These are phyloP conservation scores for Pulveroboletus ravenelii DNA, from an alignment of 768 basidiomycete genomes.

Conservation along the genomic window DNA sequence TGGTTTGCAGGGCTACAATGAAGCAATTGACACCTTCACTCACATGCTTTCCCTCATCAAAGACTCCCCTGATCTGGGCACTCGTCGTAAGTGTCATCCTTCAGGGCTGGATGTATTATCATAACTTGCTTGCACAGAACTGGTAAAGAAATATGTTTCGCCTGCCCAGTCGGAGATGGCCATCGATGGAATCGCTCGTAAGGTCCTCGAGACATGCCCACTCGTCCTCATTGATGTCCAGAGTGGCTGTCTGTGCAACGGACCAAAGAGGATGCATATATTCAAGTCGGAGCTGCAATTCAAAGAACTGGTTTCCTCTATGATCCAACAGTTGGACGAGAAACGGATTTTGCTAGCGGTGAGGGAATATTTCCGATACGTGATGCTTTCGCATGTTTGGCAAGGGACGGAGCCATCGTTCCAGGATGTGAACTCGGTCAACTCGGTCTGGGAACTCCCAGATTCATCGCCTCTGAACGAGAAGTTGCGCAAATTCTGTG, in stretches of 20 bases:
- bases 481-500: not conserved
- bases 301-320: not conserved
- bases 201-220: not conserved
- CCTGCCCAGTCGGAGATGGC: not conserved
- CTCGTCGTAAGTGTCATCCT: not conserved
- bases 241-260: not conserved
- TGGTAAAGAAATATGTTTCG: not conserved
- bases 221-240: not conserved
- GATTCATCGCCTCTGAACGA: not conserved
- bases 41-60: conserved; percentile 1
- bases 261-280: not conserved
- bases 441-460: not conserved
- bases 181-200: not conserved
- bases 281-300: not conserved
- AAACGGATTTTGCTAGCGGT: not conserved
- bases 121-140: not conserved
- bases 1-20: not conserved
- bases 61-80: not conserved
- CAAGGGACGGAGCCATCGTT: not conserved
- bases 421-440: not conserved
- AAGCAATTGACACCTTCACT: not conserved
- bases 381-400: not conserved
- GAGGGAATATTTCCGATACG: not conserved
- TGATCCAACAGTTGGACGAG: not conserved
- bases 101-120: fast-evolving